Base-by-base conservation (phyloP, 2,329 filamentous ascomycete genomes). In the Didymella lethalis region DNA sequence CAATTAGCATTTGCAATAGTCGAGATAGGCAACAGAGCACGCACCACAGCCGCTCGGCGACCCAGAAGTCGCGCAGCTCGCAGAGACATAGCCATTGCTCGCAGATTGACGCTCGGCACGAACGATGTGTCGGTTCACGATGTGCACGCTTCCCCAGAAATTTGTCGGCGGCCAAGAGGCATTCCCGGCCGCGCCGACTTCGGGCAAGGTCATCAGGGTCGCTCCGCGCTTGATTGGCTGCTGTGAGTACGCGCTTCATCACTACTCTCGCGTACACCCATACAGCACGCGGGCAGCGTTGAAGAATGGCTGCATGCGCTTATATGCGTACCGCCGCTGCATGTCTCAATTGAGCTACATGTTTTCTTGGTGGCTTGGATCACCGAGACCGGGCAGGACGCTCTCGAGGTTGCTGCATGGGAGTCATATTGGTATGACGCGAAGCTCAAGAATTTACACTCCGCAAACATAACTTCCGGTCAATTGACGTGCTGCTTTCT, bases 41-140 rank as follows among this genome's bases (percentile, higher is more conserved):
- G 50, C 70, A 77, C 74, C 56, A 68, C 57, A 62, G 65, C 62
- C 51, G 66, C 66, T 50, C 75, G 65, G 58, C 69, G 70, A 50
- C 71, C 64, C 63, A 78, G 44, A 36, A 73, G 66, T 45, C 74
- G 71, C 51, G 67, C 72, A 58, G 70, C 72, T 60, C 74, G 72
- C 64, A 75, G 57, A 59, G 74, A 74, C 74, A 76, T 74, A 54
- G 75, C 73, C 75, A 77, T 77, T 68, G 61, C 67, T 60, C 59
- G 26, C 46, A 57, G 55, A 57, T 53, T 45, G 50, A 54, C 56
- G 47, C 43, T 63, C 64, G 63, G 65, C 48, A 48, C 44, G 20
- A 53, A 48, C 53, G 32, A 50, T 31, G 47, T 68, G 70, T 67
- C 64, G 67, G 60, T 62, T 49, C 56, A 45, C 41, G 44, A 44